Conservation (phyloP, 2,329 filamentous ascomycete species). For the Stagonosporopsis chrysanthemi region DNA sequence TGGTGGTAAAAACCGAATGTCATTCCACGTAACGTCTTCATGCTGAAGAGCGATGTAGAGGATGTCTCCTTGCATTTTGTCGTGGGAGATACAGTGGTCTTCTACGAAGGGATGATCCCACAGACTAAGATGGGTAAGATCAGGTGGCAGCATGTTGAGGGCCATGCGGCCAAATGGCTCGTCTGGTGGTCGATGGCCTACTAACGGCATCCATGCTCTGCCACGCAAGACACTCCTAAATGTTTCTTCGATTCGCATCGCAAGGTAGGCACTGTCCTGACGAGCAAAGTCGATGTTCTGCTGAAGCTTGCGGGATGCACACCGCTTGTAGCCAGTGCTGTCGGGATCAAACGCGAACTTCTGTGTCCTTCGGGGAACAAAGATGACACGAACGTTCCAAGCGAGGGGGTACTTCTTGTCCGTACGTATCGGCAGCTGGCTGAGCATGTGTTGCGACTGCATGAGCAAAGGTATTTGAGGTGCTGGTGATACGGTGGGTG, state of each 20-base stretch:
- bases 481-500: slow-evolving; percentile 35
- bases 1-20: slow-evolving; percentile 48
- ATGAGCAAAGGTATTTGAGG: slow-evolving; percentile 40
- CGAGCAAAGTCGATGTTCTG: slow-evolving; percentile 49
- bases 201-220: slow-evolving; percentile 52
- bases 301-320: slow-evolving; percentile 49
- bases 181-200: slow-evolving; percentile 48
- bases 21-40: slow-evolving; percentile 51
- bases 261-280: slow-evolving; percentile 49
- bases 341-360: slow-evolving; percentile 50
- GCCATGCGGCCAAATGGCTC: slow-evolving; percentile 51
- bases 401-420: slow-evolving; percentile 49
- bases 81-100: slow-evolving; percentile 52
- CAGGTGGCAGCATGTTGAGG: slow-evolving; percentile 44
- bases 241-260: slow-evolving; percentile 44
- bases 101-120: slow-evolving; percentile 53
- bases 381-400: slow-evolving; percentile 49
- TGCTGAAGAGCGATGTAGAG: slow-evolving; percentile 52
- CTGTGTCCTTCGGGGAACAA: slow-evolving; percentile 49
- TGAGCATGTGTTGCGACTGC: slow-evolving; percentile 39
- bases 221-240: slow-evolving; percentile 49
- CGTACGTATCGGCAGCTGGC: slow-evolving; percentile 48
- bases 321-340: slow-evolving; percentile 49
- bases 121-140: slow-evolving; percentile 43
- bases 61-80: slow-evolving; percentile 52